These are phyloP conservation scores for Ophiocordyceps unilateralis DNA, from an alignment of 2,329 filamentous ascomycete genomes.

Conservation along the genomic window DNA sequence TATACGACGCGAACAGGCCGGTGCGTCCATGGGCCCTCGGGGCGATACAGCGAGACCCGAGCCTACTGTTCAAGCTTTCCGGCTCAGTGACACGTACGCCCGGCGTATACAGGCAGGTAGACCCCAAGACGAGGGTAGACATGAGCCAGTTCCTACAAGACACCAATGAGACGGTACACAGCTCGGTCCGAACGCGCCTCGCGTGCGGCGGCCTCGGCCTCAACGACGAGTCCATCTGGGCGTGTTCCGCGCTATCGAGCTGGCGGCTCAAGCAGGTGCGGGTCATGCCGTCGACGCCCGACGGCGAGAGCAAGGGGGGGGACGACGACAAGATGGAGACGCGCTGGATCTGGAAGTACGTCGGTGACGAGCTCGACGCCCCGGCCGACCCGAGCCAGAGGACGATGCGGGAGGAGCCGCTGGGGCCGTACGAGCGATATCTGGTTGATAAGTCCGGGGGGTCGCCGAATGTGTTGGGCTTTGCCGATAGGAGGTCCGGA, in stretches of 20 bases:
- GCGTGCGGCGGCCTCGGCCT: slow-evolving; percentile 30
- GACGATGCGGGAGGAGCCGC: slow-evolving; percentile 32
- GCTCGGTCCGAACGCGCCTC: slow-evolving; percentile 34
- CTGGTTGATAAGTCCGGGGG: slow-evolving; percentile 27
- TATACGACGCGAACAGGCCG: slow-evolving; percentile 29
- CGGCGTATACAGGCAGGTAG: slow-evolving; percentile 27
- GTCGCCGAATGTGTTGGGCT: slow-evolving; percentile 23
- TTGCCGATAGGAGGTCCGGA: slow-evolving; percentile 14
- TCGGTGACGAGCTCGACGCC: slow-evolving; percentile 23
- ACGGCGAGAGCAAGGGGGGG: background rate
- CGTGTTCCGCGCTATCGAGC: slow-evolving; percentile 23
- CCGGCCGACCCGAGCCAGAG: slow-evolving; percentile 20
- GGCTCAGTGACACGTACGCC: slow-evolving; percentile 26
- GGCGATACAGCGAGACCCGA: slow-evolving; percentile 20
- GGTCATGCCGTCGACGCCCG: background rate
- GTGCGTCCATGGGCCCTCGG: slow-evolving; percentile 31
- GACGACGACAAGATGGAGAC: slow-evolving; percentile 9
- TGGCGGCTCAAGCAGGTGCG: slow-evolving; percentile 24
- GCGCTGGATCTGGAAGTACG: slow-evolving; percentile 38
- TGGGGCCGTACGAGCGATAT: slow-evolving; percentile 35
- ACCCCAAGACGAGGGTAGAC: slow-evolving; percentile 20
- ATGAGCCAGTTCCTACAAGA: slow-evolving; percentile 24
- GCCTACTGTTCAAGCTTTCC: slow-evolving; percentile 24
- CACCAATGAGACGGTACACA: slow-evolving; percentile 38
- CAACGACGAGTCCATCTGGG: slow-evolving; percentile 30